phyloP scores from a whole-genome alignment of 2,329 filamentous ascomycete genomes.

The Alternaria hordeiaustralica region DNA sequence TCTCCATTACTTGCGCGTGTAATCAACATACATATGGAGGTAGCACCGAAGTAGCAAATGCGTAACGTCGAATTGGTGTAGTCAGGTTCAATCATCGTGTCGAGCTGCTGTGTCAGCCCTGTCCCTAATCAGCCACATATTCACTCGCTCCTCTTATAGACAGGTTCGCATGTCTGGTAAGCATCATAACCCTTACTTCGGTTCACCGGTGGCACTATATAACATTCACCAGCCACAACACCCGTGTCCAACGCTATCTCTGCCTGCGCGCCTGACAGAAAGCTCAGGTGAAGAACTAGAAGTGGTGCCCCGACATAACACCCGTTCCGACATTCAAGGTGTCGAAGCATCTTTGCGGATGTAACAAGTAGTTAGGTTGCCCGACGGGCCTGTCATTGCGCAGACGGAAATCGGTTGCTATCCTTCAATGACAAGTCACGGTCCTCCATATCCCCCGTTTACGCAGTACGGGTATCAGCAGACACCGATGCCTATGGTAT shows the following conservation, averaged over 20 bases:
- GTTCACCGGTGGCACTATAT: not conserved
- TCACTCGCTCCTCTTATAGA: not conserved
- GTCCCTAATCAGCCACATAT: not conserved
- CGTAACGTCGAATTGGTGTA: not conserved
- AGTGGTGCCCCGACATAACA: not conserved
- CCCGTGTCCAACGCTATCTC: not conserved
- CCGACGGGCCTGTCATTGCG: not conserved
- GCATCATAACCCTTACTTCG: not conserved
- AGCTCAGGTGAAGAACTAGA: not conserved
- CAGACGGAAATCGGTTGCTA: not conserved
- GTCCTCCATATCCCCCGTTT: not conserved
- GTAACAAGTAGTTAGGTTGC: not conserved
- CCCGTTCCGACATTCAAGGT: not conserved
- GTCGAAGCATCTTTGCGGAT: not conserved
- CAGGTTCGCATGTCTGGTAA: not conserved
- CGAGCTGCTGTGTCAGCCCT: not conserved
- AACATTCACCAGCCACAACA: not conserved
- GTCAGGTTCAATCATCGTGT: not conserved
- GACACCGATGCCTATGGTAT: not conserved
- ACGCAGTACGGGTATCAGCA: not conserved
- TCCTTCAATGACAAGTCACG: not conserved
- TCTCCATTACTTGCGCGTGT: not conserved
- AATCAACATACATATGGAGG: not conserved
- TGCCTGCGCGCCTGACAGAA: not conserved
- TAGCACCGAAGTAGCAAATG: not conserved